phyloP scores from a whole-genome alignment of 2,329 filamentous ascomycete genomes.

The Didymellaceae sp. region DNA sequence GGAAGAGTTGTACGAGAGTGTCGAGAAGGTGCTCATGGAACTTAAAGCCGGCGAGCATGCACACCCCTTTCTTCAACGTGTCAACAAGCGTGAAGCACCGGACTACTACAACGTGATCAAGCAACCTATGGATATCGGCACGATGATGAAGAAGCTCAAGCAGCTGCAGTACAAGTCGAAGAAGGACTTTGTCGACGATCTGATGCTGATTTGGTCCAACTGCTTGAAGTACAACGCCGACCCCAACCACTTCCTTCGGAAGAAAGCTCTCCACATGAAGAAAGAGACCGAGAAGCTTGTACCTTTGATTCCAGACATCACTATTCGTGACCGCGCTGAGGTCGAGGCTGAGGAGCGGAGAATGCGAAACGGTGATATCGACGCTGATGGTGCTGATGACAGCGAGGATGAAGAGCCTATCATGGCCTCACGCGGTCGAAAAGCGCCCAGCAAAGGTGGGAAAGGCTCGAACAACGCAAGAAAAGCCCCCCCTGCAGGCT shows the following conservation, averaged over 20 bases:
- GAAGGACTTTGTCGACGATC: conserved; percentile 89
- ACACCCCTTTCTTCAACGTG: conserved; percentile 89
- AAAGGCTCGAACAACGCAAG: conserved; percentile 69
- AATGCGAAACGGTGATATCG: conserved; percentile 81
- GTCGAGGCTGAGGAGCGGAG: conserved; percentile 77
- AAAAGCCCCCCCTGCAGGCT: conserved; percentile 74
- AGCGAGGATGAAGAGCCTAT: conserved; percentile 94
- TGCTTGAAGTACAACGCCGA: conserved; percentile 96
- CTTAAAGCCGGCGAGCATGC: conserved; percentile 98
- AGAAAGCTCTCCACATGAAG: conserved; percentile 94
- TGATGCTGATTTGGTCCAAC: conserved; percentile 96
- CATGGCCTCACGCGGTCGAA: conserved; percentile 94
- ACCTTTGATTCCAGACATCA: conserved; percentile 90
- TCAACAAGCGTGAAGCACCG: conserved; percentile 96
- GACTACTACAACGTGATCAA: conserved; percentile 96
- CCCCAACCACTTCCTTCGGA: conserved; percentile 82
- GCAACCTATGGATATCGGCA: conserved; percentile 95
- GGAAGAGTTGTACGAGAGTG: conserved; percentile 94
- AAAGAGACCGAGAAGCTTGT: conserved; percentile 98
- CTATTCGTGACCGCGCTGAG: conserved; percentile 88
- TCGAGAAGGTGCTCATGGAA: conserved; percentile 96
- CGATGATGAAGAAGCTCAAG: conserved; percentile 98
- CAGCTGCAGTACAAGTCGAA: conserved; percentile 67
- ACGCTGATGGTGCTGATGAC: conserved; percentile 83
- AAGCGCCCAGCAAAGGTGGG: conserved; percentile 78